phyloP scores from a whole-genome alignment of 495 filamentous ascomycete genomes.

The Podospora bellae-mahoneyi region DNA sequence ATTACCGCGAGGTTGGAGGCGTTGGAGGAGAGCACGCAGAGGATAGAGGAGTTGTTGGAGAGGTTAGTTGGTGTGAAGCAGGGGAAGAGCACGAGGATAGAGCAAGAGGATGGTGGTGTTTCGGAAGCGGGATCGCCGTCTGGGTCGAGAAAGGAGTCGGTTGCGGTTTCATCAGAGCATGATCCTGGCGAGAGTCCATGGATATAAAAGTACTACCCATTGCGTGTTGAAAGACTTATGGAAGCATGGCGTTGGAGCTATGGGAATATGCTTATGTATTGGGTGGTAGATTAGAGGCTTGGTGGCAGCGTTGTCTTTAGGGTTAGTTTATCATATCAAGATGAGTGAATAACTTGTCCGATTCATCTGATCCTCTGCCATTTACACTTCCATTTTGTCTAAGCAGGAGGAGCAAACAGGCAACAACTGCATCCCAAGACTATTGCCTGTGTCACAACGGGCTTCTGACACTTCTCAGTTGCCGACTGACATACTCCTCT shows the following conservation, averaged over 20 bases:
- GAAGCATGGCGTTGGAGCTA: no score
- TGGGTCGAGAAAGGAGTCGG: neutral
- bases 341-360: neutral
- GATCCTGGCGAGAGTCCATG: neutral
- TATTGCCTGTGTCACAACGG: neutral
- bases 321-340: neutral
- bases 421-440: neutral
- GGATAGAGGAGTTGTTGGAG: conserved; percentile 40
- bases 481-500: neutral
- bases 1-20: conserved; percentile 35
- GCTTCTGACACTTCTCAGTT: neutral
- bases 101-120: conserved; percentile 5
- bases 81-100: conserved; percentile 3
- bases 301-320: neutral
- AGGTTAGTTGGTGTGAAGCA: conserved; percentile 24
- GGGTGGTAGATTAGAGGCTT: no score
- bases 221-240: no score
- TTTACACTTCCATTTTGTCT: neutral
- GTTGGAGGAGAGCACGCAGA: conserved; percentile 36
- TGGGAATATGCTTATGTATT: no score
- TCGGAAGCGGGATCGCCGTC: neutral
- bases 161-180: neutral
- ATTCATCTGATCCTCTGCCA: neutral
- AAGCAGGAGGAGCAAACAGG: neutral
- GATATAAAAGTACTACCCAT: neutral